A percentile compares a stretch with the other conserved stretches of the same genome.
phyloP scores from a whole-genome alignment of 2,329 filamentous ascomycete genomes.

The Claviceps citrina region DNA sequence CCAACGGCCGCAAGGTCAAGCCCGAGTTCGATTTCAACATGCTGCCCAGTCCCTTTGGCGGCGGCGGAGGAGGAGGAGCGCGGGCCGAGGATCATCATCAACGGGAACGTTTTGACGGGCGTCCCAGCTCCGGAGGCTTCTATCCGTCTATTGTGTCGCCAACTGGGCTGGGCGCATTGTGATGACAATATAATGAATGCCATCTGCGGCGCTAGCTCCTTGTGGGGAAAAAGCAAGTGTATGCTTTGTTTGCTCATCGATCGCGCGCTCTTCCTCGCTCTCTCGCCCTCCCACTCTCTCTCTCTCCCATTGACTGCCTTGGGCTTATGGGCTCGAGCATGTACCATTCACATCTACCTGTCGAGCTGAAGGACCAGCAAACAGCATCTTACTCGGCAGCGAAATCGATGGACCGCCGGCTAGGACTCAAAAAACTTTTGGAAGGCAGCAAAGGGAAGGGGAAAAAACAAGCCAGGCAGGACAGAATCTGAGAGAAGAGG shows the following conservation, averaged over 20 bases:
- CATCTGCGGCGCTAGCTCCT: neutral
- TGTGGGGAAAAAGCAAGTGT: neutral
- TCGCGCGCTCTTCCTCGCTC: neutral
- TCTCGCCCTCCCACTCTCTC: too few relatives aligned
- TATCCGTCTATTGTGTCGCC: conserved; percentile 36
- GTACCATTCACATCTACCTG: neutral
- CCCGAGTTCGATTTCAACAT: conserved; percentile 29
- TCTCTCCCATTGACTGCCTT: neutral
- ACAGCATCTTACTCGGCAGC: neutral
- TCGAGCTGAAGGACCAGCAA: neutral
- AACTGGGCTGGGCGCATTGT: conserved; percentile 22
- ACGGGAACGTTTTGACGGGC: conserved; percentile 37
- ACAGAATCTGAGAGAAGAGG: neutral
- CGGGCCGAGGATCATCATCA: conserved; percentile 23
- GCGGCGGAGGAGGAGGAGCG: conserved; percentile 8
- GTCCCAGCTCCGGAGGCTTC: conserved; percentile 34
- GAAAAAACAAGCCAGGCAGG: neutral
- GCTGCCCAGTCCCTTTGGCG: conserved; percentile 34
- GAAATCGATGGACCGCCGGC: neutral
- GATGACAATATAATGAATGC: conserved; percentile 21
- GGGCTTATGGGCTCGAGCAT: neutral
- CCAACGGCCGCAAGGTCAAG: conserved; percentile 27
- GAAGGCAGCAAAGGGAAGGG: neutral
- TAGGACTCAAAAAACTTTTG: neutral
- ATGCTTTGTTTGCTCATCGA: neutral